Base-by-base conservation (phyloP, 495 filamentous ascomycete genomes). In the Paragyromitra xinjiangensis region DNA sequence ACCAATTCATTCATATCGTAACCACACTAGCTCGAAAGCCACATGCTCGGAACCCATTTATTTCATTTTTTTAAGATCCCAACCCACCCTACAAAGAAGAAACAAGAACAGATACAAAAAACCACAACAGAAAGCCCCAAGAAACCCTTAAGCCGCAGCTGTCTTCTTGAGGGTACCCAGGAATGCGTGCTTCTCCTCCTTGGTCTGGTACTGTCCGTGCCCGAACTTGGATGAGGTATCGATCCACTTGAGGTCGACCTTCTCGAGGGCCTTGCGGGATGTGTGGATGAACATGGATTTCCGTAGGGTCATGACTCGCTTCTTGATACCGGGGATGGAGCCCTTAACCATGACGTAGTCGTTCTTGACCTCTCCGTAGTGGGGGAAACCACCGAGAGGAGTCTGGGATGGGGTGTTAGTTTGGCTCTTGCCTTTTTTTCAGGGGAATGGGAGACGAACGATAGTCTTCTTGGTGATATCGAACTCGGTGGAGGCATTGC, bases 211-310 rank as follows among this genome's bases (percentile, higher is more conserved):
- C 84, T 93, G 95, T 90, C 96, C 96, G 88, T 99, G 96, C 86
- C 96, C 96, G 88, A 98, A 99, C 90, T 99, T 97, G 87, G 94
- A 97, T 59, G 94, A 97, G 80, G 96, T 99, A 84, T 99, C 96
- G 90, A 99, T 98, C 96, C 96, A 99, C 88, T 99, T 99, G 87
- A 99, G 92, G 77, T 98, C 94, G 84, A 98, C 91, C 92, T 98
- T 98, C 92, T 99, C 96, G 84, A 96, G 88, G 50, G 96, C 92
- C 85, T 92, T 92, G 83, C 96, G 88, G 83, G 91, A 96, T 72
- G 94, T 98, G 90, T 99, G 96, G 78, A 88, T 90, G 91, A 96
- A 99, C 88, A 99, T 95, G 64, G 96, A 97, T 90, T 99, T 99
- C 84, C 96, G 92, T 79, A 99, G 91, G 79, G 96, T 99, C 91